Conservation (phyloP, 2,329 filamentous ascomycete genomes). For the Diaporthe sp. region DNA sequence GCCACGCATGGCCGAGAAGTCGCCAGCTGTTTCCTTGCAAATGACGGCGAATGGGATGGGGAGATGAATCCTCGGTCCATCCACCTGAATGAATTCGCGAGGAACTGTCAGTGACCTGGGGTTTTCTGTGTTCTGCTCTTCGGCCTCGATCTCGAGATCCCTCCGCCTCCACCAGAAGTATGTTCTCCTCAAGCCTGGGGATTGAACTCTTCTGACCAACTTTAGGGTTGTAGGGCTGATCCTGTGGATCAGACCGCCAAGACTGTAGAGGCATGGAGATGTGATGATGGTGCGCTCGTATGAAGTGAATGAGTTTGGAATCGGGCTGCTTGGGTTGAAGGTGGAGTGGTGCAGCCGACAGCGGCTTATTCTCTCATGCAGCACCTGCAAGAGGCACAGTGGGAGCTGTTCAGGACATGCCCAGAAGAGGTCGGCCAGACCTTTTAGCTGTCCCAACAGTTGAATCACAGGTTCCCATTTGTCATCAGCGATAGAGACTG, state of each 20-base stretch:
- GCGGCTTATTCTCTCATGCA: conserved; percentile 21
- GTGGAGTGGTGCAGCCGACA: conserved; percentile 37
- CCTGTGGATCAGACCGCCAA: neutral
- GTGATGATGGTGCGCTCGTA: conserved; percentile 18
- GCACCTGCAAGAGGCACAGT: conserved; percentile 25
- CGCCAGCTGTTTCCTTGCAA: neutral
- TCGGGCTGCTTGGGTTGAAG: conserved; percentile 10
- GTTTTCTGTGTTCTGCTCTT: neutral
- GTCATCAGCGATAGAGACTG: neutral
- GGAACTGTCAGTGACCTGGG: neutral
- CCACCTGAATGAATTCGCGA: conserved; percentile 5
- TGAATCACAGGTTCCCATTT: conserved; percentile 27
- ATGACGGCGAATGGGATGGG: neutral
- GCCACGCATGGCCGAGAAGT: conserved; percentile 34
- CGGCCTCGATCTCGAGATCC: neutral
- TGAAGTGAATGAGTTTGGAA: neutral
- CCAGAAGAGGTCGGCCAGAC: conserved; percentile 36
- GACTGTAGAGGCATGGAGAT: conserved; percentile 39
- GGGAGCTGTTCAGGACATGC: conserved; percentile 27
- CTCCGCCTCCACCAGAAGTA: neutral
- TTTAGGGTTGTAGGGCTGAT: neutral
- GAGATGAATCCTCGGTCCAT: neutral
- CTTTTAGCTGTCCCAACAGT: conserved; percentile 9
- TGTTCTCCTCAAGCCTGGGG: neutral
- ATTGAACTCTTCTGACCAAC: neutral